Percentiles rank a stretch among this genome's conserved stretches.
Evolutionary conservation across 78 protist genomes (phyloP).

Genomic region (Paratrimastix pyriformis): DNA sequence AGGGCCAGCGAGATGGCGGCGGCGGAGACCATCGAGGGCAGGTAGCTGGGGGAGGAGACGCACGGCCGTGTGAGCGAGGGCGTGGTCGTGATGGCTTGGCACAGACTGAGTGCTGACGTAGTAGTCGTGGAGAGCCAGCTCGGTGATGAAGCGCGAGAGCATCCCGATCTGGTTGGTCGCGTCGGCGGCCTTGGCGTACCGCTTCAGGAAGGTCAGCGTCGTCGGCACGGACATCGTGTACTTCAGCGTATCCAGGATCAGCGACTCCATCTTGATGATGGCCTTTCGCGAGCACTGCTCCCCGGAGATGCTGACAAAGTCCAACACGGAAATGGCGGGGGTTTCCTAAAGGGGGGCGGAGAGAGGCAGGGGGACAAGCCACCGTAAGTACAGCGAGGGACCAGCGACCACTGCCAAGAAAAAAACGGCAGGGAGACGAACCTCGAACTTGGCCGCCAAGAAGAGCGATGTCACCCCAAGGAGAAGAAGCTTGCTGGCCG

Average conservation of each 20-base stretch:
- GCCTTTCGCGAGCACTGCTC: slow-evolving; percentile 30
- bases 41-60: slow-evolving; percentile 50
- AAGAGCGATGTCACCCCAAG: slow-evolving; percentile 58
- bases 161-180: slow-evolving; percentile 34
- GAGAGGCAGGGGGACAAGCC: no score
- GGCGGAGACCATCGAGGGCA: slow-evolving; percentile 77
- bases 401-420: no score
- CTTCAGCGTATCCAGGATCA: slow-evolving; percentile 61
- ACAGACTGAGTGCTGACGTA: no score
- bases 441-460: slow-evolving; percentile 55
- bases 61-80: no score
- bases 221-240: slow-evolving; percentile 68
- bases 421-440: slow-evolving; percentile 29
- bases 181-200: slow-evolving; percentile 76
- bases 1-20: slow-evolving; percentile 69
- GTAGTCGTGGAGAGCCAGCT: slow-evolving; percentile 62
- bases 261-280: slow-evolving; percentile 12
- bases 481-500: slow-evolving; percentile 65
- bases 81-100: no score
- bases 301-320: slow-evolving; percentile 41
- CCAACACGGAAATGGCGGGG: slow-evolving; percentile 24
- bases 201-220: slow-evolving; percentile 72
- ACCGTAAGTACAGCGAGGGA: no score
- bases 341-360: no score
- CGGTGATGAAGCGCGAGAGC: slow-evolving; percentile 68